Evolutionary conservation across 306 rosid genomes (phyloP).

Genomic region (Quercus suber): DNA sequence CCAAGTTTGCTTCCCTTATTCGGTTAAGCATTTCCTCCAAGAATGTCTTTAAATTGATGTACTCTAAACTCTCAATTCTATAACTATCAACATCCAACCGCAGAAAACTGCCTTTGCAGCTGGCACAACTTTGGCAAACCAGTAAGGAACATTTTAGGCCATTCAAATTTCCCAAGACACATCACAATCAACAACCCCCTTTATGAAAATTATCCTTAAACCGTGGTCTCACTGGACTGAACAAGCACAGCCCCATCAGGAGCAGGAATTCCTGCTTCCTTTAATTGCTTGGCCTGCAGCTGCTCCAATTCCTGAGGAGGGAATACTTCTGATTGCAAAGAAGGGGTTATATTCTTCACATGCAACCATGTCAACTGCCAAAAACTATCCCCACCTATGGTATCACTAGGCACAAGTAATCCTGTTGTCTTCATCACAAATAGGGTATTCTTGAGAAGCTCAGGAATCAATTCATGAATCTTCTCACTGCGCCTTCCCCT

Average conservation of each 20-base stretch:
- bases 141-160: not conserved
- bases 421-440: conserved; percentile 75
- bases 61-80: not conserved
- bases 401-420: conserved; percentile 69
- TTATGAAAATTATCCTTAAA: conserved; percentile 37
- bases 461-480: conserved; percentile 81
- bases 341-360: conserved; percentile 76
- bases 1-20: not conserved
- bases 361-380: conserved; percentile 98
- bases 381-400: conserved; percentile 89
- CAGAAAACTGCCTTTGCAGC: not conserved
- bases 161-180: conserved; percentile 6
- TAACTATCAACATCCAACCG: not conserved
- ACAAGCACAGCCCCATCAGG: conserved; percentile 40
- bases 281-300: conserved; percentile 38
- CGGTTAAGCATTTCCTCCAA: not conserved
- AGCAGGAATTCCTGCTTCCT: conserved; percentile 32
- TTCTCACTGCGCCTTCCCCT: conserved; percentile 87
- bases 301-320: conserved; percentile 69
- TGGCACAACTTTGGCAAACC: not conserved
- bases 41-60: not conserved
- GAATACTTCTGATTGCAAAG: conserved; percentile 83
- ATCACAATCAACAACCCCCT: conserved; percentile 37
- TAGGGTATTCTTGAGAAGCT: conserved; percentile 81
- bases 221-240: conserved; percentile 41